Conservation (phyloP, 148 eudicot species). For the Gaultheria prostrata region DNA sequence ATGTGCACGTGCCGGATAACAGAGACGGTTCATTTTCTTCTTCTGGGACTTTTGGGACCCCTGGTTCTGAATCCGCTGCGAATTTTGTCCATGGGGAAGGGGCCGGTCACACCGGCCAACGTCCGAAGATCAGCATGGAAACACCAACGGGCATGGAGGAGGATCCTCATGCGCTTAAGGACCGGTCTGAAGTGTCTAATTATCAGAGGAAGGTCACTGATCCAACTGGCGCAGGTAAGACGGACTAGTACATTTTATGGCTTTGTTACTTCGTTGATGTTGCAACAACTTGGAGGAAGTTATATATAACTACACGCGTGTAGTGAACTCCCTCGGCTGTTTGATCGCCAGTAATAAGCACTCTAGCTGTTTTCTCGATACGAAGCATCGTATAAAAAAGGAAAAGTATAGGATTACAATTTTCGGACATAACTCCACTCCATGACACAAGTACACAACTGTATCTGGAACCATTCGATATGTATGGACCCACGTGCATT, state of each 20-base stretch:
- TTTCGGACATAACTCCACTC: no score
- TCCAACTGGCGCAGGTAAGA: conserved; percentile 51
- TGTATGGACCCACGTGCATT: no score
- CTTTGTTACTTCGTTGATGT: neutral
- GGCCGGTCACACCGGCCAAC: neutral
- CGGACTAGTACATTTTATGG: neutral
- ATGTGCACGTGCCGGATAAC: neutral
- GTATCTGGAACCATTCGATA: no score
- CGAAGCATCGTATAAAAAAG: no score
- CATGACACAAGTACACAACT: no score
- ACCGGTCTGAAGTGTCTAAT: conserved; percentile 25
- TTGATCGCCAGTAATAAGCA: no score
- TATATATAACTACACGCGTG: no score
- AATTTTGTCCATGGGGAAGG: neutral
- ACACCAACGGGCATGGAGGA: neutral
- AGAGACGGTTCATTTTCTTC: neutral
- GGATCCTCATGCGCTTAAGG: conserved; percentile 32
- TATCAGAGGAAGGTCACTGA: conserved; percentile 55
- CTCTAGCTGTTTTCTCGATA: no score
- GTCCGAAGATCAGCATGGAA: neutral
- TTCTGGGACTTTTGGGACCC: neutral
- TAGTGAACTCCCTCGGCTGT: no score
- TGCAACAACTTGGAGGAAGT: neutral
- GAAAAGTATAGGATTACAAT: no score
- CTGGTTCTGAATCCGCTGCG: neutral